Evolutionary conservation across 441 rosid species (phyloP), one percentile per base, ranked within the genome.

Genomic region (Melastoma candidum): DNA sequence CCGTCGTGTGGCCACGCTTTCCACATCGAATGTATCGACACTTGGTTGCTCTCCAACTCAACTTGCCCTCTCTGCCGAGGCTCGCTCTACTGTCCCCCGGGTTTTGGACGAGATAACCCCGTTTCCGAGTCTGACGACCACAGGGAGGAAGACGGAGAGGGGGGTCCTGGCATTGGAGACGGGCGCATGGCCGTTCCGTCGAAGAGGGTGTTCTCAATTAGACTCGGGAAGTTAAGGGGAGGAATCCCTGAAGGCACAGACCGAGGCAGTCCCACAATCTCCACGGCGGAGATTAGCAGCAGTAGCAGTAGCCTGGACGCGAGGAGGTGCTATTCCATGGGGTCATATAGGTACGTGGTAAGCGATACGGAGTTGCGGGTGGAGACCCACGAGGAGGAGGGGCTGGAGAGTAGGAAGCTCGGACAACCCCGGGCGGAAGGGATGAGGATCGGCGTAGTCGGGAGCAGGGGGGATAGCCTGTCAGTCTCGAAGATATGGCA

Each of bases 401-500:
- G 41, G 41, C 41, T 1, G 5, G 8, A 6, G 7, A 32, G 6
- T 4, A 32, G 41, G 41, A 32, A 32, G 41, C 8, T 32, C 8
- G 41, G 5, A 32, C 8, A 32, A 32, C 41, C 7, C 41, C 1
- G 41, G 8, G 50, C 29, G 41, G 83, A 77, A 56, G 87, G 87
- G 64, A 79, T 79, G 78, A 84, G 73, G 76, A 68, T 84, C 3
- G 11, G 73, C 70, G 57, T 17, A 17, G 22, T 66, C 62, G 72
- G 73, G 46, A 78, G 74, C 64, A 81, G 76, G 74, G 84, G 87
- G 41, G 92, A 84, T 60, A 84, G 92, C 81, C 81, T 81, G 57
- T 84, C 92, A 46, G 83, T 84, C 58, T 84, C 92, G 4, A 84
- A 84, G 74, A 77, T 79, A 51, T 84, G 92, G 92, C 82, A 75